Evolutionary conservation across 2,329 filamentous ascomycete species (phyloP).

Genomic region (Penicillium occitanis): DNA sequence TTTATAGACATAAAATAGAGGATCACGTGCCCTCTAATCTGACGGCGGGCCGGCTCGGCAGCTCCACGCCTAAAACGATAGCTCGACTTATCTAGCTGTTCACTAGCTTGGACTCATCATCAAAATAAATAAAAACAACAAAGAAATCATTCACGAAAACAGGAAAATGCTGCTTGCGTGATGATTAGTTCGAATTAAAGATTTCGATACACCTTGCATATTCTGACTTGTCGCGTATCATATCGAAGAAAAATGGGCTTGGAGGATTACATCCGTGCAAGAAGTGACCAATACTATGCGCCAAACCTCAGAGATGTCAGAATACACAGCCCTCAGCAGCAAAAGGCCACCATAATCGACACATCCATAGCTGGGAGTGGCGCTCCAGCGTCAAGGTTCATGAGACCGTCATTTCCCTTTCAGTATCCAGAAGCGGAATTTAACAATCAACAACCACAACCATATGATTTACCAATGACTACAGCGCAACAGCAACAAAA

Average conservation of each 20-base stretch:
- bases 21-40: slow-evolving; percentile 10
- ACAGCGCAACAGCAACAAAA: slow-evolving; percentile 21
- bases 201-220: neutral
- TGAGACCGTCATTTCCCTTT: slow-evolving; percentile 19
- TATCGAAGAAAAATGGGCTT: slow-evolving; percentile 37
- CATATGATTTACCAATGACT: slow-evolving; percentile 10
- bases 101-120: slow-evolving; percentile 5
- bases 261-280: slow-evolving; percentile 44
- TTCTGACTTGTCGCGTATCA: neutral
- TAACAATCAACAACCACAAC: slow-evolving; percentile 5
- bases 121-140: slow-evolving; percentile 12
- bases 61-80: slow-evolving; percentile 12
- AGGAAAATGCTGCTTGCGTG: neutral
- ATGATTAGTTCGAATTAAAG: neutral
- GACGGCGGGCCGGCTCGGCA: slow-evolving; percentile 6
- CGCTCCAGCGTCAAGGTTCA: slow-evolving; percentile 24
- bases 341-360: neutral
- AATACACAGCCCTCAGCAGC: slow-evolving; percentile 14
- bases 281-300: slow-evolving; percentile 30
- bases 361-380: slow-evolving; percentile 22
- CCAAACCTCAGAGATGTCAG: slow-evolving; percentile 6
- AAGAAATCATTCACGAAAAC: neutral
- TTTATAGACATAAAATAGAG: neutral
- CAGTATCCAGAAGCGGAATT: slow-evolving; percentile 13
- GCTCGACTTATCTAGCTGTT: neutral